These are phyloP conservation scores for Thalassiosira ordinaria DNA, from an alignment of 352 stramenopile genomes.

Conservation along the genomic window DNA sequence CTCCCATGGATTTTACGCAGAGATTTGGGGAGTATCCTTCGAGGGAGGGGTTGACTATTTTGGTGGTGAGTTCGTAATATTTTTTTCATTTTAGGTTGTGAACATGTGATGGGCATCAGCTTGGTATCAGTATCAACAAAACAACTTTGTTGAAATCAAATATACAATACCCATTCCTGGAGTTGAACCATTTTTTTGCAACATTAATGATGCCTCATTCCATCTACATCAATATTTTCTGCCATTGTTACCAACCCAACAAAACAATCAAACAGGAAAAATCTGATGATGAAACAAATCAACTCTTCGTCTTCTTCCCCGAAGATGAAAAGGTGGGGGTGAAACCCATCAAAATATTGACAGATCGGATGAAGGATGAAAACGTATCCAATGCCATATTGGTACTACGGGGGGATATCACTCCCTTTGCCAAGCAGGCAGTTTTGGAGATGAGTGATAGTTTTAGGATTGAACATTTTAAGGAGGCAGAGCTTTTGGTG, in stretches of 20 bases:
- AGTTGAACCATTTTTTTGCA: too few relatives aligned
- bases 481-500: conserved; percentile 98
- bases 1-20: conserved; percentile 90
- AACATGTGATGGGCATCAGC: conserved; percentile 11
- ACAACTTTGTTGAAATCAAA: too few relatives aligned
- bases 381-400: conserved; percentile 98
- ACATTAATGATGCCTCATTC: too few relatives aligned
- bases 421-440: conserved; percentile 96
- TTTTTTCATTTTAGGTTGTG: conserved; percentile 11
- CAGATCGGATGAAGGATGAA: conserved; percentile 96
- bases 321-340: conserved; percentile 99
- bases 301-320: conserved; percentile 99
- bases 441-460: conserved; percentile 92
- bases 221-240: too few relatives aligned
- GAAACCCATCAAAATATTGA: conserved; percentile 93
- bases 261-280: conserved; percentile 69
- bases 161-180: too few relatives aligned
- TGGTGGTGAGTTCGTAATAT: conserved; percentile 81
- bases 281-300: conserved; percentile 85
- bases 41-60: conserved; percentile 95
- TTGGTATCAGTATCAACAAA: too few relatives aligned
- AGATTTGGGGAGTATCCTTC: conserved; percentile 92
- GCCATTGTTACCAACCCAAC: too few relatives aligned
- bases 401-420: conserved; percentile 95
- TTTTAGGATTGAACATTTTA: conserved; percentile 94